Percentiles rank a stretch among this genome's conserved stretches.
Evolutionary conservation across 345 rosid species (phyloP).

Genomic region (Passiflora organensis): DNA sequence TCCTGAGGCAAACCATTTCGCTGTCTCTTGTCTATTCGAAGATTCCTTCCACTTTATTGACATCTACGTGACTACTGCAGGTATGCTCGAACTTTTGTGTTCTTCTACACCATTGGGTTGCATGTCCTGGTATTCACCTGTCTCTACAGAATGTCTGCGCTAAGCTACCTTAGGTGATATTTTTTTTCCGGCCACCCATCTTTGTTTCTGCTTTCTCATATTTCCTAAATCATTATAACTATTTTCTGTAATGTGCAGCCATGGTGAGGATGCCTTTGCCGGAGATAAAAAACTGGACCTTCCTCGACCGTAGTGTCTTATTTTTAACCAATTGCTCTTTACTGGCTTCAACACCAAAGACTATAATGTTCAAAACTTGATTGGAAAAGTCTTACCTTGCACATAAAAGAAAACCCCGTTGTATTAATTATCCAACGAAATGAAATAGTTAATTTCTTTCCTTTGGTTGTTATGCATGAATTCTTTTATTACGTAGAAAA

Average conservation of each 20-base stretch:
- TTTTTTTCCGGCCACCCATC: neutral
- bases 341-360: slow-evolving; percentile 2
- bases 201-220: neutral
- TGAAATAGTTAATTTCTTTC: too few species aligned
- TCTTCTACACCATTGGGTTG: slow-evolving; percentile 88
- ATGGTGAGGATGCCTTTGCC: slow-evolving; percentile 54
- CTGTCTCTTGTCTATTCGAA: too few species aligned
- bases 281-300: slow-evolving; percentile 53
- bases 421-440: too few species aligned
- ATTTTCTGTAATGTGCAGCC: slow-evolving; percentile 36
- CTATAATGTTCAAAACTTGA: neutral
- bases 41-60: too few species aligned
- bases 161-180: slow-evolving; percentile 73
- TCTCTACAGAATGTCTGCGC: slow-evolving; percentile 93
- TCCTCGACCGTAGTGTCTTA: slow-evolving; percentile 66
- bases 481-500: too few species aligned
- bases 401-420: slow-evolving; percentile 3
- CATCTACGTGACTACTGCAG: slow-evolving; percentile 31
- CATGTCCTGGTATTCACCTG: slow-evolving; percentile 87
- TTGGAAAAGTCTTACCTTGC: slow-evolving; percentile 17
- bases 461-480: too few species aligned
- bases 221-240: neutral
- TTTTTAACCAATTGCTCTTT: slow-evolving; percentile 5
- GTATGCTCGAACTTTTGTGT: slow-evolving; percentile 84
- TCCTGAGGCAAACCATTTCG: too few species aligned